Percentiles rank a stretch among this genome's conserved stretches.
These are phyloP conservation scores for Fusarium torulosum DNA, from an alignment of 2,329 filamentous ascomycete species.

Conservation along the genomic window DNA sequence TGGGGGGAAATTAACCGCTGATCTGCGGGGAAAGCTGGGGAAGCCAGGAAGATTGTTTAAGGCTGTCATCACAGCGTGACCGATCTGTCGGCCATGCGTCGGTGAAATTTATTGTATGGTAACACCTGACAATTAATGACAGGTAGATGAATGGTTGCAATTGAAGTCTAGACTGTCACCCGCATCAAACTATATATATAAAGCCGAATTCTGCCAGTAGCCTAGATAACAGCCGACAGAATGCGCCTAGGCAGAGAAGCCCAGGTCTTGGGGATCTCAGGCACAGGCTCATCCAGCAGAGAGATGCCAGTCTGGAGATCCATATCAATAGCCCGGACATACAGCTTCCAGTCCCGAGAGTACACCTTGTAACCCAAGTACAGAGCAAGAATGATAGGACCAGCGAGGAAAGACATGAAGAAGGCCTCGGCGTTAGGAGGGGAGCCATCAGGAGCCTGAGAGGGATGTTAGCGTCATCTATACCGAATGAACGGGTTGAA, in stretches of 20 bases:
- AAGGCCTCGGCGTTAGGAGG: slow-evolving; percentile 77
- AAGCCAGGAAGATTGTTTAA: background rate
- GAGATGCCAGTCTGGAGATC: slow-evolving; percentile 86
- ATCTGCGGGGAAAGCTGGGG: slow-evolving; percentile 36
- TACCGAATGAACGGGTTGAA: background rate
- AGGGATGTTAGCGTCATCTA: background rate
- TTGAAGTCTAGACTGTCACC: background rate
- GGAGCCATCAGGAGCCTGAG: slow-evolving; percentile 62
- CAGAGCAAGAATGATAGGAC: slow-evolving; percentile 73
- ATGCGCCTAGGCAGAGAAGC: slow-evolving; percentile 5
- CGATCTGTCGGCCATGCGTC: background rate
- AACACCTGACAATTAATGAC: slow-evolving; percentile 2
- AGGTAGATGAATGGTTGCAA: slow-evolving; percentile 1
- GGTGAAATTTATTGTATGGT: background rate
- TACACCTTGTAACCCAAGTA: slow-evolving; percentile 82
- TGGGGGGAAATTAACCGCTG: background rate
- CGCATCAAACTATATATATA: background rate
- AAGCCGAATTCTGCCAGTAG: background rate
- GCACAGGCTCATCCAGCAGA: slow-evolving; percentile 68
- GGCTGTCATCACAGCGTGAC: background rate
- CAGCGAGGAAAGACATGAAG: slow-evolving; percentile 78
- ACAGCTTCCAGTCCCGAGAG: slow-evolving; percentile 68
- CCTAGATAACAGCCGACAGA: slow-evolving; percentile 22
- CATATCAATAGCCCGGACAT: slow-evolving; percentile 79
- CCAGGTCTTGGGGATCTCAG: slow-evolving; percentile 71